Percentiles rank a stretch among this genome's conserved stretches.
phyloP scores from a whole-genome alignment of 805 yeast species.

The Nakazawaea populi region DNA sequence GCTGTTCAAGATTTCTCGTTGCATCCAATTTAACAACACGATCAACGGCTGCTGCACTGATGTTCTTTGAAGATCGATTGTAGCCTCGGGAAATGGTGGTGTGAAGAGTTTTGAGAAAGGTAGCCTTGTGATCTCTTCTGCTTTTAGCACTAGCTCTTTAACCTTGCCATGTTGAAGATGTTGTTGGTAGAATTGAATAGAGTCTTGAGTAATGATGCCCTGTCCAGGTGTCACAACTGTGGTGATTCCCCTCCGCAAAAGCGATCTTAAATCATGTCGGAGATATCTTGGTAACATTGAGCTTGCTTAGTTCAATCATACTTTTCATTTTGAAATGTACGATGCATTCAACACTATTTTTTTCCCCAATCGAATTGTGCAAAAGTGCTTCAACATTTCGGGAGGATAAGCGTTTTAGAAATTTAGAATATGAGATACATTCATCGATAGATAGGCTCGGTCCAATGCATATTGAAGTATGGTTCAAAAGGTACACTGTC shows the following conservation, averaged over 20 bases:
- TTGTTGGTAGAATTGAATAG: neutral
- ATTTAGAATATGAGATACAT: too few relatives aligned
- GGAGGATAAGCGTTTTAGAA: too few relatives aligned
- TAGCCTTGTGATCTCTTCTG: slow-evolving; percentile 14
- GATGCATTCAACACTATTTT: neutral
- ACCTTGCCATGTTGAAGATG: slow-evolving; percentile 11
- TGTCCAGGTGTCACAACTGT: slow-evolving; percentile 10
- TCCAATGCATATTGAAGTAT: too few relatives aligned
- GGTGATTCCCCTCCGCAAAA: neutral
- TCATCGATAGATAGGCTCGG: too few relatives aligned
- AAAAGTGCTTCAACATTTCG: too few relatives aligned
- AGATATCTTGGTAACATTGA: too few relatives aligned
- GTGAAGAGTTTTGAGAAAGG: slow-evolving; percentile 5
- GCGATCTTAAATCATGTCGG: too few relatives aligned
- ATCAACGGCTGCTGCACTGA: slow-evolving; percentile 27
- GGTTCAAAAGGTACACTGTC: too few relatives aligned
- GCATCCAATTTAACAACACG: slow-evolving; percentile 20
- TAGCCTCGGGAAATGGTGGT: slow-evolving; percentile 4
- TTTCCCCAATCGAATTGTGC: neutral
- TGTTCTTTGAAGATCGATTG: slow-evolving; percentile 16
- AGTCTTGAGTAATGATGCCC: slow-evolving; percentile 4
- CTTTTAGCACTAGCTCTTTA: slow-evolving; percentile 10
- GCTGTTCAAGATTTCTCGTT: slow-evolving; percentile 14
- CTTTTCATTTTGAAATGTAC: neutral
- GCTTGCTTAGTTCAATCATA: too few relatives aligned